These are phyloP conservation scores for Blastocystis sp. DNA, from an alignment of 352 stramenopile species.

Conservation along the genomic window DNA sequence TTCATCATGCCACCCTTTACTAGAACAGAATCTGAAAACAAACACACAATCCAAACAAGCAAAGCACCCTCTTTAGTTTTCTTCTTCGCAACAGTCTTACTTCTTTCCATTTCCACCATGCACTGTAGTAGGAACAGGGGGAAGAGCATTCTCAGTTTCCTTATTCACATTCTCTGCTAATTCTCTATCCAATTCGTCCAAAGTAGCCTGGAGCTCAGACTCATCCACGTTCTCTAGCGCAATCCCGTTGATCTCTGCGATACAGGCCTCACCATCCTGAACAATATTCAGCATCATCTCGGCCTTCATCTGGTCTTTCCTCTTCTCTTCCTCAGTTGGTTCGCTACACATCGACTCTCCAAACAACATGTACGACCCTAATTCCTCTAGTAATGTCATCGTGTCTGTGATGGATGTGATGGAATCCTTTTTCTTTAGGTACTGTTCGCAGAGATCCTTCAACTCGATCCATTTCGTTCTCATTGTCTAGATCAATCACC, in stretches of 20 bases:
- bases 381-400: neutral
- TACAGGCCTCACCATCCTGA: neutral
- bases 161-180: neutral
- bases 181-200: neutral
- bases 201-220: neutral
- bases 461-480: neutral
- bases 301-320: slow-evolving; percentile 16
- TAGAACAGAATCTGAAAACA: too few relatives aligned
- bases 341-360: neutral
- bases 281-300: slow-evolving; percentile 11
- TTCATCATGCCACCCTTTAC: neutral
- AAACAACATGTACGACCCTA: neutral
- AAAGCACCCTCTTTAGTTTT: slow-evolving; percentile 13
- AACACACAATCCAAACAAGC: neutral
- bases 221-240: neutral
- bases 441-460: slow-evolving; percentile 20
- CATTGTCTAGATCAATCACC: slow-evolving; percentile 2
- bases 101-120: neutral
- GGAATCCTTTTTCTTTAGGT: slow-evolving; percentile 17
- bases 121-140: neutral
- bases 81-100: too few relatives aligned
- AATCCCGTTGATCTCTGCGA: neutral
- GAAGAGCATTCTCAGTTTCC: neutral
- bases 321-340: neutral
- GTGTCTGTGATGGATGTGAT: neutral